phyloP scores from a whole-genome alignment of 1,284 basidiomycete genomes.

The Stereum hirsutum region DNA sequence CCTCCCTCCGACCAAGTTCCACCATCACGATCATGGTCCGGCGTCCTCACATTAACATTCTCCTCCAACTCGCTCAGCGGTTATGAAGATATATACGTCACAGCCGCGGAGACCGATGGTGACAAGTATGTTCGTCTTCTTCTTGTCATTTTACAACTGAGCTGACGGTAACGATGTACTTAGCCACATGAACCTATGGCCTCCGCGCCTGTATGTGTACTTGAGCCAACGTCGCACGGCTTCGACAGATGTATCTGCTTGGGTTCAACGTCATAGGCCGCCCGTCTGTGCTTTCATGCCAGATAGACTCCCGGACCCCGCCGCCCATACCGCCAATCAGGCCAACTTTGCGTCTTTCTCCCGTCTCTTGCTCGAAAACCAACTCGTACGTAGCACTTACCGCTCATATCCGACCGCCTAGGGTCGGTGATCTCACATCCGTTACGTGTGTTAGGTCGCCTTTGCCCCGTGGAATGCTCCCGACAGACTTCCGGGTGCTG shows the following conservation, averaged over 20 bases:
- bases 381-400: slow-evolving; percentile 31
- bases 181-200: slow-evolving; percentile 36
- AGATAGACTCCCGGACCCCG: slow-evolving; percentile 40
- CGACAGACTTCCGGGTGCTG: slow-evolving; percentile 36
- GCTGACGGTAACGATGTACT: too few relatives aligned
- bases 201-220: slow-evolving; percentile 37
- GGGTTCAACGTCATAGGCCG: slow-evolving; percentile 34
- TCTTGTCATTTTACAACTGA: too few relatives aligned
- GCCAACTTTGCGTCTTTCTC: slow-evolving; percentile 45
- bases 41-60: slow-evolving; percentile 37
- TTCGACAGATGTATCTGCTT: slow-evolving; percentile 34
- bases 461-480: slow-evolving; percentile 41
- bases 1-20: slow-evolving; percentile 36
- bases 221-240: slow-evolving; percentile 32
- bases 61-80: slow-evolving; percentile 20
- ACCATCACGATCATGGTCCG: slow-evolving; percentile 40
- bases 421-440: not conserved
- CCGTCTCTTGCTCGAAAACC: slow-evolving; percentile 37
- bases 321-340: slow-evolving; percentile 38
- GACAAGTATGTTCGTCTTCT: slow-evolving; percentile 48
- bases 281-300: slow-evolving; percentile 57
- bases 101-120: slow-evolving; percentile 57
- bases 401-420: slow-evolving; percentile 6
- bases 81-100: slow-evolving; percentile 43
- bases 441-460: slow-evolving; percentile 35